Percentiles rank a stretch among this genome's conserved stretches.
Evolutionary conservation across 1,284 basidiomycete genomes (phyloP).

Genomic region (Pseudomicrostroma phylloplanum): DNA sequence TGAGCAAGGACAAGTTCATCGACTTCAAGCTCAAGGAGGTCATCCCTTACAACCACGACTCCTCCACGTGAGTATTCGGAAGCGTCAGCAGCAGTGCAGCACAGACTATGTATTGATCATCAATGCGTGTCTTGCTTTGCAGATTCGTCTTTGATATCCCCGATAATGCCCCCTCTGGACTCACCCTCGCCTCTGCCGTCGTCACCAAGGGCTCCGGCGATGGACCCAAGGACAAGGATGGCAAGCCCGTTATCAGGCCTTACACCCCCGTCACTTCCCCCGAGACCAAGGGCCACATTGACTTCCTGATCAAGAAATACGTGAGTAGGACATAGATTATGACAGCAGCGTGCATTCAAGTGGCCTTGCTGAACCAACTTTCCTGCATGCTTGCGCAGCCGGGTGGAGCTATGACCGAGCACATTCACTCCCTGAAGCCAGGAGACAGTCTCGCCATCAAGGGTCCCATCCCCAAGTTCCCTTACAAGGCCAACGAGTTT

Average conservation of each 20-base stretch:
- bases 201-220: conserved; percentile 55
- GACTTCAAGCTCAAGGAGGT: conserved; percentile 78
- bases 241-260: conserved; percentile 75
- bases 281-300: conserved; percentile 38
- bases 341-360: not conserved
- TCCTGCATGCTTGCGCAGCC: conserved; percentile 11
- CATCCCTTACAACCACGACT: conserved; percentile 87
- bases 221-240: conserved; percentile 63
- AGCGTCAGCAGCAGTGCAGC: not conserved
- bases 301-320: conserved; percentile 71
- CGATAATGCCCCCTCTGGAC: conserved; percentile 68
- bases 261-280: conserved; percentile 51
- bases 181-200: conserved; percentile 63
- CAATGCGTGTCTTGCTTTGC: not conserved
- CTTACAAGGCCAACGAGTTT: conserved; percentile 49
- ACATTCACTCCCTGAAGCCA: conserved; percentile 58
- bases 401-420: conserved; percentile 50
- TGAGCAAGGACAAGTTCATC: conserved; percentile 61
- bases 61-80: conserved; percentile 55
- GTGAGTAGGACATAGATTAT: conserved; percentile 29
- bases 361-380: not conserved
- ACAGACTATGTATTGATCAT: not conserved
- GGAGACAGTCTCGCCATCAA: conserved; percentile 83
- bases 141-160: conserved; percentile 77
- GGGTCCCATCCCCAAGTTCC: conserved; percentile 54